Conservation (phyloP, 768 basidiomycete species). For the Rhizopogon vinicolor region DNA sequence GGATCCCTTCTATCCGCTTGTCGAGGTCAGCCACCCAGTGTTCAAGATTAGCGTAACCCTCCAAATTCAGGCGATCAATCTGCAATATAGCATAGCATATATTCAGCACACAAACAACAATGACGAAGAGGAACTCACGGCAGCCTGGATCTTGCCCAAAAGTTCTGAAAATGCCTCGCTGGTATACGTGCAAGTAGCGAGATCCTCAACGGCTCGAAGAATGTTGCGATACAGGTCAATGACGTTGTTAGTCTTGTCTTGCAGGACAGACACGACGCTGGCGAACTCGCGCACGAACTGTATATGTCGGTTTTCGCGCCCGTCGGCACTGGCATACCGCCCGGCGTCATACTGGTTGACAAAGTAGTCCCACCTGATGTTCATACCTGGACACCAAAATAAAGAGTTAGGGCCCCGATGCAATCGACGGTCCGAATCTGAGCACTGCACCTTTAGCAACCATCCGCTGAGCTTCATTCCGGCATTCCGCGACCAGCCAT, state of each 20-base stretch:
- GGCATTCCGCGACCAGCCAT: slow-evolving; percentile 91
- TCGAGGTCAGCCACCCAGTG: slow-evolving; percentile 86
- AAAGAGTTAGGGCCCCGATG: background rate
- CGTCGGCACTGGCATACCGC: slow-evolving; percentile 72
- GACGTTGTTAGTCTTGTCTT: slow-evolving; percentile 94
- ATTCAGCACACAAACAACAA: background rate
- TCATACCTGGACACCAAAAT: slow-evolving; percentile 64
- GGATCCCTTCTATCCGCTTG: slow-evolving; percentile 75
- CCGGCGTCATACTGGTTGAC: slow-evolving; percentile 89
- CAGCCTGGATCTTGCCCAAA: slow-evolving; percentile 76
- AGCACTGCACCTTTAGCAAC: slow-evolving; percentile 68
- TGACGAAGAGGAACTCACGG: slow-evolving; percentile 43
- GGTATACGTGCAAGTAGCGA: slow-evolving; percentile 83
- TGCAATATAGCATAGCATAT: slow-evolving; percentile 22
- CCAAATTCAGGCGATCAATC: slow-evolving; percentile 93
- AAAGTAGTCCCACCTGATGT: slow-evolving; percentile 94
- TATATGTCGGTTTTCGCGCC: slow-evolving; percentile 81
- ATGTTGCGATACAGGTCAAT: slow-evolving; percentile 91
- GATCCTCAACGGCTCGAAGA: slow-evolving; percentile 77
- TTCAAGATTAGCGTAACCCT: slow-evolving; percentile 93
- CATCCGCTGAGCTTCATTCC: slow-evolving; percentile 92
- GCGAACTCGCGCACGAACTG: slow-evolving; percentile 96
- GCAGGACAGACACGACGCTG: slow-evolving; percentile 84
- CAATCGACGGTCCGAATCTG: background rate
- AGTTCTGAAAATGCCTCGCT: slow-evolving; percentile 78